Conservation (phyloP, 352 stramenopile species). For the Elongisporangium anandrum region DNA sequence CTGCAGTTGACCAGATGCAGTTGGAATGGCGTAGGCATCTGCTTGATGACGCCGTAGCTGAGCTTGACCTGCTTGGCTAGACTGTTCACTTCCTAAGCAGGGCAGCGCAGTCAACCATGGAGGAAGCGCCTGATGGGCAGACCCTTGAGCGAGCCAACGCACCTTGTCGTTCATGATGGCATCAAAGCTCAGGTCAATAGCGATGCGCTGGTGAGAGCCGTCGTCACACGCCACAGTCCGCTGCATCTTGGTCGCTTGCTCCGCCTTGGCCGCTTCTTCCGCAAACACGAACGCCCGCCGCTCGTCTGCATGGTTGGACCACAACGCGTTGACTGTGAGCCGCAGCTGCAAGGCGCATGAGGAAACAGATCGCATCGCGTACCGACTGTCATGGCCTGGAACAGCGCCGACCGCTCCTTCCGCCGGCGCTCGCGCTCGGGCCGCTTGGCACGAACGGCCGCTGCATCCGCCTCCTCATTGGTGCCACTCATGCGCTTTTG, state of each 20-base stretch:
- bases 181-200: constrained; percentile 70
- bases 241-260: constrained; percentile 23
- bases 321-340: neutral
- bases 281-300: constrained; percentile 38
- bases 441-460: constrained; percentile 12
- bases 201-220: constrained; percentile 33
- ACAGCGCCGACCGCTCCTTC: constrained; percentile 40
- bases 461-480: neutral
- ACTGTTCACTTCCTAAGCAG: constrained; percentile 53
- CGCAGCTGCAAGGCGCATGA: neutral
- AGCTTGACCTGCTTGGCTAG: constrained; percentile 76
- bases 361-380: constrained; percentile 3
- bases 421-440: constrained; percentile 42
- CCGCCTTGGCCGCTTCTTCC: constrained; percentile 30
- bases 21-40: constrained; percentile 65
- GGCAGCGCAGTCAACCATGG: too few relatives aligned
- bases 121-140: neutral
- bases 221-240: constrained; percentile 12
- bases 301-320: constrained; percentile 27
- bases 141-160: too few relatives aligned
- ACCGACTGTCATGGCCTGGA: constrained; percentile 62
- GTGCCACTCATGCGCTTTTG: neutral
- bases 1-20: constrained; percentile 59
- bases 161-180: constrained; percentile 82
- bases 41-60: constrained; percentile 58